These are phyloP conservation scores for Neofusicoccum umdonicola DNA, from an alignment of 2,329 filamentous ascomycete genomes.

Conservation along the genomic window DNA sequence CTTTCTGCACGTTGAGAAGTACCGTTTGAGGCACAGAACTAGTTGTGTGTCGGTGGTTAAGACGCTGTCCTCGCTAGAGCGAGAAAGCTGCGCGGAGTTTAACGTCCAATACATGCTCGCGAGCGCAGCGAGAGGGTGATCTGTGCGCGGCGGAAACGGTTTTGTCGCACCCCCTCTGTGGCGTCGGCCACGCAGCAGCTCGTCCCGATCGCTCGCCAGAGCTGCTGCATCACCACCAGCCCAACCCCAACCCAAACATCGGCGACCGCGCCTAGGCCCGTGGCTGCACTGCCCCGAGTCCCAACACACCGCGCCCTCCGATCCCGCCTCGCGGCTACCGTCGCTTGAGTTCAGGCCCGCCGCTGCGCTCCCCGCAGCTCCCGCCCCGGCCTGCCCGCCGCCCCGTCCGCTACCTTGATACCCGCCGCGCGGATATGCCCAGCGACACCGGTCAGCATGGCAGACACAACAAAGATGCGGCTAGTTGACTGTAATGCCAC, in stretches of 20 bases:
- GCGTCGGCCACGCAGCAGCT: background rate
- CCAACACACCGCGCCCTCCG: slow-evolving; percentile 2
- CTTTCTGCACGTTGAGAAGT: too few relatives aligned
- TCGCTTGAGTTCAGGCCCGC: background rate
- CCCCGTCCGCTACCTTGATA: background rate
- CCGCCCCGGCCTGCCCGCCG: slow-evolving; percentile 28
- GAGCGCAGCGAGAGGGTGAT: too few relatives aligned
- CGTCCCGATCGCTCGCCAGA: background rate
- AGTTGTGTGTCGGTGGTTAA: too few relatives aligned
- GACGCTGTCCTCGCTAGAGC: too few relatives aligned
- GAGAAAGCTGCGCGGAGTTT: too few relatives aligned
- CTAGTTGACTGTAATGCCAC: slow-evolving; percentile 78
- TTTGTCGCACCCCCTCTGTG: background rate
- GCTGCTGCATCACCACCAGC: background rate
- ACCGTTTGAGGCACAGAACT: too few relatives aligned
- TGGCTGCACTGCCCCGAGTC: slow-evolving; percentile 16
- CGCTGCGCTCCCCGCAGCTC: slow-evolving; percentile 21
- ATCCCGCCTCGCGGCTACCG: background rate
- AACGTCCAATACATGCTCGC: too few relatives aligned
- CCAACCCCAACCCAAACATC: slow-evolving; percentile 1
- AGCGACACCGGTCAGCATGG: slow-evolving; percentile 63
- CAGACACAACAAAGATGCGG: slow-evolving; percentile 69
- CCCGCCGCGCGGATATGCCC: slow-evolving; percentile 55
- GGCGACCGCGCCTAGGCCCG: slow-evolving; percentile 2
- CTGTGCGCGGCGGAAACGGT: too few relatives aligned